These are phyloP conservation scores for Marchantia polymorpha DNA, from an alignment of 225 moss, liverwort and hornwort species.

Conservation along the genomic window DNA sequence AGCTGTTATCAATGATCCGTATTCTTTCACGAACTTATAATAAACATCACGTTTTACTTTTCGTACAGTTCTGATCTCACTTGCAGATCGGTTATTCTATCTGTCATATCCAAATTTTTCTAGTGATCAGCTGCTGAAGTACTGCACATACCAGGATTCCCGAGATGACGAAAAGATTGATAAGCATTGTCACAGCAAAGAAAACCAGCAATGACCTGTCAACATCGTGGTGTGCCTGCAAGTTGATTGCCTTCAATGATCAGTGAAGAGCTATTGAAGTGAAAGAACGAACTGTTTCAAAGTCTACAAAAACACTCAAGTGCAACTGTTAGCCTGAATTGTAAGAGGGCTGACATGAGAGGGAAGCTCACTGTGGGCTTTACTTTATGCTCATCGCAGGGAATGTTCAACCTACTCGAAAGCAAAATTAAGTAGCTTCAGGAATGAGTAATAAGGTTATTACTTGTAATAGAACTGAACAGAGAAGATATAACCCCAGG, in stretches of 20 bases:
- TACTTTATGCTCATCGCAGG: too few relatives aligned
- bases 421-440: neutral
- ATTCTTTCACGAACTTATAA: neutral
- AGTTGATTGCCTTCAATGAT: neutral
- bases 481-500: slow-evolving; percentile 70
- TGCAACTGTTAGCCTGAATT: neutral
- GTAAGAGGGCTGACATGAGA: too few relatives aligned
- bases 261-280: too few relatives aligned
- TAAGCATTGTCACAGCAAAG: slow-evolving; percentile 70
- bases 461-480: slow-evolving; percentile 69
- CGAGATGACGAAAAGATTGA: slow-evolving; percentile 45
- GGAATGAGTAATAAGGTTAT: neutral
- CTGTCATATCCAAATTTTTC: neutral
- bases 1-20: neutral
- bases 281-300: too few relatives aligned
- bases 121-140: neutral
- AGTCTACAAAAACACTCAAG: neutral
- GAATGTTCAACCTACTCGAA: neutral
- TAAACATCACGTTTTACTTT: neutral
- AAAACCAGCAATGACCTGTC: slow-evolving; percentile 53
- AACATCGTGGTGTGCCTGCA: slow-evolving; percentile 39
- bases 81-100: neutral
- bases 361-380: too few relatives aligned
- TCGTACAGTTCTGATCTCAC: neutral
- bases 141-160: slow-evolving; percentile 44